Evolutionary conservation across 768 basidiomycete genomes (phyloP), one percentile per base, ranked within the genome.

Genomic region (Trametes coccinea): DNA sequence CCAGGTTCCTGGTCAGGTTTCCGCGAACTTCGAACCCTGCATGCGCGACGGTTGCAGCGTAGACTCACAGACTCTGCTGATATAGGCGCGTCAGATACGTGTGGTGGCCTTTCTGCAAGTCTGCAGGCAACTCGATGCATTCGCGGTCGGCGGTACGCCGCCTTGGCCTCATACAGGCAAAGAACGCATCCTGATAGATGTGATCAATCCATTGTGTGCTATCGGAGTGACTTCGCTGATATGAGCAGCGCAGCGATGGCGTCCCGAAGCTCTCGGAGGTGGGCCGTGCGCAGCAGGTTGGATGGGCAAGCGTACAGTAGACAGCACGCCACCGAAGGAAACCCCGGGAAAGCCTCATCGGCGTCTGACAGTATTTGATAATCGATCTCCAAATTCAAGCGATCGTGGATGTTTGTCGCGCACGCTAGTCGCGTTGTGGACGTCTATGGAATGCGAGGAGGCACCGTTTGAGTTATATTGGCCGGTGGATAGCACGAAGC

Each of bases 161-260:
- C 5, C 34, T 37, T 37, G 34, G 6, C 22, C 22, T 22, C 22
- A 22, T 22, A 22, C 22, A 22, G 22, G 57, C 29, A 17, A 9
- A 31, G 27, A 33, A 34, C 49, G 48, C 33, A 45, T 4, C 29
- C 13, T 61, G 60, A 56, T 48, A 61, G 60, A 61, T 61, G 60
- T 51, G 48, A 61, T 61, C 60, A 61, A 31, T 61, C 60, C 51
- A 22, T 31, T n/a, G 16, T 31, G 56, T 47, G 47, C 56, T 47
- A 50, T 50, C 56, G 56, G 56, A 58, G 48, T 39, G n/a, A 13
- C 40, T 41, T 29, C 39, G 47, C 29, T 41, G 39, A 34, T 11
- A 40, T 4, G 11, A 11, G 11, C 34, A 37, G 34, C 34, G 6
- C 11, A 11, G 34, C 6, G 5, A 37, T 37, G 6, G 34, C 34